A percentile compares a stretch with the other conserved stretches of the same genome.
These are phyloP conservation scores for Raffaelea arxii DNA, from an alignment of 2,329 filamentous ascomycete genomes.

Conservation along the genomic window DNA sequence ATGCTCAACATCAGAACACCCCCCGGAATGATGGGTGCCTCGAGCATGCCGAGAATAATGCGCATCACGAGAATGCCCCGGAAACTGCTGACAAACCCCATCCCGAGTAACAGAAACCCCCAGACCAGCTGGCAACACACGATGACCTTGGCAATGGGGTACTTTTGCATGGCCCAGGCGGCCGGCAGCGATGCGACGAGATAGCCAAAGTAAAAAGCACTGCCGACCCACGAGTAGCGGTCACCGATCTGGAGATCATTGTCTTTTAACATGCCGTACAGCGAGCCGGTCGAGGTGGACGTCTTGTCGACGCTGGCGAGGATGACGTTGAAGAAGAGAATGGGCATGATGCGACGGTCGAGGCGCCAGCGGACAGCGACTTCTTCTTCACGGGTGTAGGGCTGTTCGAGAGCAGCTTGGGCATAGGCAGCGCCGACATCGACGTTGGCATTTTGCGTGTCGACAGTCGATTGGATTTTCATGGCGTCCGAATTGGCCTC, in stretches of 20 bases:
- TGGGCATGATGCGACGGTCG: not conserved
- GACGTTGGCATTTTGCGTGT: not conserved
- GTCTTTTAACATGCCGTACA: not conserved
- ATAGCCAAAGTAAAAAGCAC: not conserved
- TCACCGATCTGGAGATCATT: not conserved
- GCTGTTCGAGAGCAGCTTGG: not conserved
- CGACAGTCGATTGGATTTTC: too few species aligned
- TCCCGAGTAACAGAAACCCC: not conserved
- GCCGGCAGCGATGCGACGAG: not conserved
- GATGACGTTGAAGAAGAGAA: not conserved
- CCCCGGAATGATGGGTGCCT: not conserved
- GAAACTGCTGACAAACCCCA: not conserved
- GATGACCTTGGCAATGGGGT: not conserved
- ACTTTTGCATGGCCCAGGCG: not conserved
- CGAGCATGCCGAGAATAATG: not conserved
- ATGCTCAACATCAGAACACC: not conserved
- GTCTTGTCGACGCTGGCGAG: not conserved
- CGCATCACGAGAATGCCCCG: not conserved
- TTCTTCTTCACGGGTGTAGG: not conserved
- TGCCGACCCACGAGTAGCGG: not conserved
- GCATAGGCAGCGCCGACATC: not conserved
- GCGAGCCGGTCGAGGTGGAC: not conserved
- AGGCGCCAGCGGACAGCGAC: not conserved
- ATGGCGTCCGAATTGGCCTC: too few species aligned
- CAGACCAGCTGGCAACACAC: not conserved